These are phyloP conservation scores for Withania somnifera DNA, from an alignment of 305 asterid species.

Conservation along the genomic window DNA sequence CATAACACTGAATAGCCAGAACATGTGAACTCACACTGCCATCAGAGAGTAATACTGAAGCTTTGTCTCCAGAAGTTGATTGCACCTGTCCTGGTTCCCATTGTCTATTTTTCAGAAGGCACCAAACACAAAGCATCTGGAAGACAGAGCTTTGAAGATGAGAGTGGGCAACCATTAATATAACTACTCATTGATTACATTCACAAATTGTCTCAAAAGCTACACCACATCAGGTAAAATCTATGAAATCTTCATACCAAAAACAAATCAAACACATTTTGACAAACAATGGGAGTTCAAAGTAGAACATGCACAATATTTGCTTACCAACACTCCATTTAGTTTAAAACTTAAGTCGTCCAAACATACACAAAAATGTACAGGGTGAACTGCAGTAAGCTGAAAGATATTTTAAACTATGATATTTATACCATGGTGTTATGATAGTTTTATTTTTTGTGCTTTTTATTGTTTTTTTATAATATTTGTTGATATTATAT, in stretches of 20 bases:
- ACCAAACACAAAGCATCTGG: conserved; percentile 75
- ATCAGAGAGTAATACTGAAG: conserved; percentile 48
- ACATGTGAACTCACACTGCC: conserved; percentile 51
- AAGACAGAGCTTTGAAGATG: conserved; percentile 5
- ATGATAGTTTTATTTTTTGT: too few species aligned
- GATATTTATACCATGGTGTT: too few species aligned
- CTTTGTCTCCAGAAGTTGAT: conserved; percentile 62
- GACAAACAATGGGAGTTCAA: not conserved
- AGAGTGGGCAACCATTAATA: not conserved
- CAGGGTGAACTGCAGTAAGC: not conserved
- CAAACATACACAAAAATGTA: not conserved
- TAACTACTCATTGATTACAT: not conserved
- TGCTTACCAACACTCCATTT: not conserved
- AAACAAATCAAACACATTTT: not conserved
- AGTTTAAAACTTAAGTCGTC: not conserved
- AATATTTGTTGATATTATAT: too few species aligned
- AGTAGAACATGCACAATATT: not conserved
- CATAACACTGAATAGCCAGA: conserved; percentile 6
- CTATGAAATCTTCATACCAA: not conserved
- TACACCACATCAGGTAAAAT: not conserved
- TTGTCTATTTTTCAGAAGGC: conserved; percentile 32
- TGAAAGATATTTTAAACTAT: not conserved
- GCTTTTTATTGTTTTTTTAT: too few species aligned
- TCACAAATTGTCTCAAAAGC: not conserved
- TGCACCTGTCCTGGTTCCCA: conserved; percentile 67